A percentile compares a stretch with the other conserved stretches of the same genome.
Conservation (phyloP, 2,329 filamentous ascomycete species). For the Diaporthe sp. region DNA sequence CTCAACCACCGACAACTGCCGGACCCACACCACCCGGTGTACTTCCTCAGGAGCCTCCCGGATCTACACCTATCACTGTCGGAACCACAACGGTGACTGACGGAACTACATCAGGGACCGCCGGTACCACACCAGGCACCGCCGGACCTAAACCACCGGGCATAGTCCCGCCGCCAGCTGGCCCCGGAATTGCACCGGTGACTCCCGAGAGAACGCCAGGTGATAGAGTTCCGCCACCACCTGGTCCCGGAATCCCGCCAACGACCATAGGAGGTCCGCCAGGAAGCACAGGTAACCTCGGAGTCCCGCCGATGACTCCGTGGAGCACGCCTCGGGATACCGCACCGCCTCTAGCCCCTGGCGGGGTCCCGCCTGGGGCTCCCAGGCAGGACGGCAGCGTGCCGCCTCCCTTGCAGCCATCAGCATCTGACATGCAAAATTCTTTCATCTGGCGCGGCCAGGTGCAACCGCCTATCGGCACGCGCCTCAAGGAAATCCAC, state of each 20-base stretch:
- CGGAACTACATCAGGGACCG: neutral
- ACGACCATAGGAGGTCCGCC: too few species aligned
- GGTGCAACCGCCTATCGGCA: slow-evolving; percentile 51
- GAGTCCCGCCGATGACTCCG: neutral
- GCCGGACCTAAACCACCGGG: neutral
- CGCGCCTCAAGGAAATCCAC: slow-evolving; percentile 50
- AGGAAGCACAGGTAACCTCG: neutral
- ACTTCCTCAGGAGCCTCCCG: neutral
- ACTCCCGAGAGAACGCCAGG: neutral
- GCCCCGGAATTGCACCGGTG: neutral
- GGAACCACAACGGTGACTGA: neutral
- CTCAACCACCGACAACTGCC: too few species aligned
- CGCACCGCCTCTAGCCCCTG: neutral
- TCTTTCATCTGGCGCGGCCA: slow-evolving; percentile 41
- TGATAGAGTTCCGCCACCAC: slow-evolving; percentile 6
- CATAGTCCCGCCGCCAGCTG: neutral
- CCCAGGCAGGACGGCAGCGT: neutral
- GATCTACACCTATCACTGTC: neutral
- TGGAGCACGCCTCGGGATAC: neutral
- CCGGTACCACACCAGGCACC: neutral
- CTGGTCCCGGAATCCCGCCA: neutral
- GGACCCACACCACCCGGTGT: neutral
- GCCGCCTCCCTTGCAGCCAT: neutral
- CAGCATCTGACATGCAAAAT: neutral
- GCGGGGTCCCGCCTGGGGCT: neutral